Evolutionary conservation across 129 eudicot genomes (phyloP).

Genomic region (Arctium minus): DNA sequence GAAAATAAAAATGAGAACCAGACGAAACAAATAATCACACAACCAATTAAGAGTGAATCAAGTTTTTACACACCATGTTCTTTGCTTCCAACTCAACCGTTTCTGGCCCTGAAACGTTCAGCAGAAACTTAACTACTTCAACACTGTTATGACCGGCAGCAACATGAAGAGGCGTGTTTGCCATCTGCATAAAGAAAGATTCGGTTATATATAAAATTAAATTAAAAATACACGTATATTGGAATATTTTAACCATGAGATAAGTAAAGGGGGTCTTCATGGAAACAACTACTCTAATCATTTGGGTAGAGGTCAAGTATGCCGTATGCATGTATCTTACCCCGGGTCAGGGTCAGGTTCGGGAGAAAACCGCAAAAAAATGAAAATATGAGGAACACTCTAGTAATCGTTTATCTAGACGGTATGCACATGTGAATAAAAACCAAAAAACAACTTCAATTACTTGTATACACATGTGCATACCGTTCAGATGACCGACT

Average conservation of each 20-base stretch:
- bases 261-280: background rate
- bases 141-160: conserved; percentile 82
- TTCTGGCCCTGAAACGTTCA: conserved; percentile 71
- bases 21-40: background rate
- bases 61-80: conserved; percentile 65
- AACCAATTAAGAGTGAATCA: background rate
- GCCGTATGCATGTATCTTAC: too few species aligned
- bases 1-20: background rate
- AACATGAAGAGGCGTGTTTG: conserved; percentile 95
- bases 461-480: too few species aligned
- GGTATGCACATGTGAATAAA: too few species aligned
- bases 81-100: conserved; percentile 86
- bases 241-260: background rate
- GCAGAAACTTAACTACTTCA: conserved; percentile 67
- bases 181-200: conserved; percentile 64
- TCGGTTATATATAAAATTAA: background rate
- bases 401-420: too few species aligned
- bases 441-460: too few species aligned
- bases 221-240: background rate
- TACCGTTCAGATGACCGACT: too few species aligned
- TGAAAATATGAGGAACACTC: too few species aligned
- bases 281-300: background rate
- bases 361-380: too few species aligned
- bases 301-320: background rate
- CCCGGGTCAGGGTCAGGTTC: too few species aligned